phyloP scores from a whole-genome alignment of 2,329 filamentous ascomycete genomes.

The Aspergillus fischeri region DNA sequence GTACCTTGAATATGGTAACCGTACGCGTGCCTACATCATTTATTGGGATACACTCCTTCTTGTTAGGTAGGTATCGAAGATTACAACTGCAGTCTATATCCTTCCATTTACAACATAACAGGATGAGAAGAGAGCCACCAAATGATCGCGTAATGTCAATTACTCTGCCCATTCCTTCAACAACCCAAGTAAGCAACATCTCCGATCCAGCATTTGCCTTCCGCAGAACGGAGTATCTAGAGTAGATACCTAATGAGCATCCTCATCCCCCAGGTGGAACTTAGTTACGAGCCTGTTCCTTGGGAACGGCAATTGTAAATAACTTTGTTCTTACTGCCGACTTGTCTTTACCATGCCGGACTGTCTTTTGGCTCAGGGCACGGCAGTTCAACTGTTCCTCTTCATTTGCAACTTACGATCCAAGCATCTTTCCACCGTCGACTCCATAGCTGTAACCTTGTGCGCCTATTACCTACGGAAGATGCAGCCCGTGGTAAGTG shows the following conservation, averaged over 20 bases:
- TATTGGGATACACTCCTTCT: background rate
- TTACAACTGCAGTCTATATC: background rate
- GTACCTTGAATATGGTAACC: background rate
- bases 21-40: background rate
- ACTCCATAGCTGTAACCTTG: no score
- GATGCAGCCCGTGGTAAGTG: background rate
- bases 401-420: background rate
- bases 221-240: no score
- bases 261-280: background rate
- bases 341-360: background rate
- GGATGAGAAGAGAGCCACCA: background rate
- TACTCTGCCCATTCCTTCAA: background rate
- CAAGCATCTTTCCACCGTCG: background rate
- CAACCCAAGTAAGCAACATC: no score
- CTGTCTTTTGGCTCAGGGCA: background rate
- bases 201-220: slow-evolving; percentile 1
- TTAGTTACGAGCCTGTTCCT: slow-evolving; percentile 4
- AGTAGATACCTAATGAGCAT: no score
- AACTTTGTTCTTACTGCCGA: slow-evolving; percentile 12
- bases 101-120: background rate
- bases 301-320: slow-evolving; percentile 20
- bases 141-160: background rate
- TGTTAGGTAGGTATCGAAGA: background rate
- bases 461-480: background rate
- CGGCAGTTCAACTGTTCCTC: background rate